A percentile compares a stretch with the other conserved stretches of the same genome.
Evolutionary conservation across 768 basidiomycete genomes (phyloP).

Genomic region (Boletus edulis): DNA sequence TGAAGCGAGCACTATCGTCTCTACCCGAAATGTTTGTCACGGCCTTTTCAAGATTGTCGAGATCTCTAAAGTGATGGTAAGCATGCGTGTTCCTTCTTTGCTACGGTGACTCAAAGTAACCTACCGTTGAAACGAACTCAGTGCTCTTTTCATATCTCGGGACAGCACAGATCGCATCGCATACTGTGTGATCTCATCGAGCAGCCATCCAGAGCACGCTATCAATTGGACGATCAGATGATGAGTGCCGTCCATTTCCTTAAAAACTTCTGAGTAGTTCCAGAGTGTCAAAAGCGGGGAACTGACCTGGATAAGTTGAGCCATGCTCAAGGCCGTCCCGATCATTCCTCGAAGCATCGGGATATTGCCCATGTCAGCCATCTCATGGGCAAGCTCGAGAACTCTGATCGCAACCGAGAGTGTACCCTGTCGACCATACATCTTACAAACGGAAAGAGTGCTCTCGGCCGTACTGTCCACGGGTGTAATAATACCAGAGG

Average conservation of each 20-base stretch:
- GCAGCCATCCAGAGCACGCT: slow-evolving; percentile 13
- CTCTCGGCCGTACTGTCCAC: slow-evolving; percentile 3
- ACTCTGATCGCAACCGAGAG: slow-evolving; percentile 1
- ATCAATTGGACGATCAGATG: slow-evolving; percentile 12
- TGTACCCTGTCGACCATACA: background rate
- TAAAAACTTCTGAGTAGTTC: background rate
- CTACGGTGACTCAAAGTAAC: background rate
- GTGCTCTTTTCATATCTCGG: background rate
- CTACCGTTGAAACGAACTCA: slow-evolving; percentile 7
- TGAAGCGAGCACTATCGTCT: background rate
- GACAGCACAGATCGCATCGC: background rate
- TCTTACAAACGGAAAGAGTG: slow-evolving; percentile 2
- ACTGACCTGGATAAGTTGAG: slow-evolving; percentile 11
- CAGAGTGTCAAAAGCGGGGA: background rate
- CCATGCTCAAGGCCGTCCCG: slow-evolving; percentile 4
- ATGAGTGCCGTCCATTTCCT: slow-evolving; percentile 14
- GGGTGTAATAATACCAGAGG: background rate
- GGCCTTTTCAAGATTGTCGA: slow-evolving; percentile 1
- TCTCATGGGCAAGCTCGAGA: slow-evolving; percentile 6
- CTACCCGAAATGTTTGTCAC: slow-evolving; percentile 9
- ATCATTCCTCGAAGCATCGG: slow-evolving; percentile 9
- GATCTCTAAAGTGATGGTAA: slow-evolving; percentile 1
- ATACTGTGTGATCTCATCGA: slow-evolving; percentile 9
- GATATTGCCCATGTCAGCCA: slow-evolving; percentile 2
- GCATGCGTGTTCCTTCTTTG: background rate